These are phyloP conservation scores for Trametes hirsuta DNA, from an alignment of 1,284 basidiomycete genomes.

Conservation along the genomic window DNA sequence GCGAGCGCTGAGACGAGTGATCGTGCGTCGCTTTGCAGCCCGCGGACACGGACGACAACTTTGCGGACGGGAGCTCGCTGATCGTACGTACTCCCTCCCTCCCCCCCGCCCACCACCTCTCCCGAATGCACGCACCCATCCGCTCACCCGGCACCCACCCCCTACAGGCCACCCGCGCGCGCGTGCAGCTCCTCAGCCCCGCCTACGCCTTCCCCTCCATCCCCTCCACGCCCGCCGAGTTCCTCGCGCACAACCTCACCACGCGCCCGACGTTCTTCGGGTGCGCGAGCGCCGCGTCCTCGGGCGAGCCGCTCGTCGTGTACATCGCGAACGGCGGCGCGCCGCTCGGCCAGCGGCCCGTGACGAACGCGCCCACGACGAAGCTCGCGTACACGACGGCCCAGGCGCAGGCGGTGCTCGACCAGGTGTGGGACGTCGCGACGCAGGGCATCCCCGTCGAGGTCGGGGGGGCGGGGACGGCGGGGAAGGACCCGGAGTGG, in stretches of 20 bases:
- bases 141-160: no score
- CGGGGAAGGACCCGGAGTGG: constrained; percentile 42
- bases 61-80: constrained; percentile 43
- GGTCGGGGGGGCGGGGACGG: neutral
- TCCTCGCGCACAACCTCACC: constrained; percentile 40
- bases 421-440: constrained; percentile 45
- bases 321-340: constrained; percentile 46
- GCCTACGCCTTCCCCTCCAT: constrained; percentile 47
- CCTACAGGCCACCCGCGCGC: constrained; percentile 44
- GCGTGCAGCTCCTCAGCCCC: constrained; percentile 39
- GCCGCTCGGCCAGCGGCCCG: constrained; percentile 41
- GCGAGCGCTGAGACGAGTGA: neutral
- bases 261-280: constrained; percentile 50
- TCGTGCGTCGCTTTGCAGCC: constrained; percentile 24
- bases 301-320: constrained; percentile 31
- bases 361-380: constrained; percentile 46
- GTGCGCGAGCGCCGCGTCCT: constrained; percentile 34
- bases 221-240: constrained; percentile 35
- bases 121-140: no score
- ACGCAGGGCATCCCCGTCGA: constrained; percentile 42
- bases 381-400: constrained; percentile 36
- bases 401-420: constrained; percentile 43
- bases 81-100: constrained; percentile 37
- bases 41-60: constrained; percentile 36
- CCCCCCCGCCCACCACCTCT: neutral